These are phyloP conservation scores for Xylaria multiplex DNA, from an alignment of 2,329 filamentous ascomycete species.

Conservation along the genomic window DNA sequence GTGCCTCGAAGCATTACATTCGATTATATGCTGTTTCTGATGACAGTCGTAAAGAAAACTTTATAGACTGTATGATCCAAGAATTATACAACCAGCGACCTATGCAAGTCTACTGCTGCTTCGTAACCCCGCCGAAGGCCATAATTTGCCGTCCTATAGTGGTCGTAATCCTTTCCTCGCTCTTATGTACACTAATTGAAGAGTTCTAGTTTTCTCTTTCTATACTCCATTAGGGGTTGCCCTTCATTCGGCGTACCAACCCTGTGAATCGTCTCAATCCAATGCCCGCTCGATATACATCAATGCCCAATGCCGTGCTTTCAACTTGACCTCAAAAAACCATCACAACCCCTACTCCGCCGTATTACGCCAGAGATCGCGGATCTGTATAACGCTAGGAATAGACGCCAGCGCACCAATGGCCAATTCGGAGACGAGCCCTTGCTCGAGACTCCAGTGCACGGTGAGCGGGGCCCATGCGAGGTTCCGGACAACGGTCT, in stretches of 20 bases:
- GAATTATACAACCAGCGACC: conserved; percentile 1
- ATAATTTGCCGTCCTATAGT: conserved; percentile 6
- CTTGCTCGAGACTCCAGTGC: conserved; percentile 81
- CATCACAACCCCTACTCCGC: conserved; percentile 38
- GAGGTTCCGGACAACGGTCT: conserved; percentile 73
- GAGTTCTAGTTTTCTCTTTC: conserved; percentile 19
- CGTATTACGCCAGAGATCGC: conserved; percentile 49
- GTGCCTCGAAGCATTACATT: background rate
- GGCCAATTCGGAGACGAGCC: conserved; percentile 67
- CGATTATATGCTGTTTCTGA: background rate
- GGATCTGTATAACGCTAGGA: conserved; percentile 47
- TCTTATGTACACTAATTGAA: conserved; percentile 14
- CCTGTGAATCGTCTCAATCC: background rate
- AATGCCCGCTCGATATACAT: conserved; percentile 8
- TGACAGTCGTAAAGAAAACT: background rate
- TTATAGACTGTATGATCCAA: conserved; percentile 2
- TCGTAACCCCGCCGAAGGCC: conserved; percentile 13
- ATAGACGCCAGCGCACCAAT: conserved; percentile 67
- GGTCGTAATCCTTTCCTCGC: conserved; percentile 1
- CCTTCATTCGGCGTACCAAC: background rate
- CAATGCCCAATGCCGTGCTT: background rate
- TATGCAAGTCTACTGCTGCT: conserved; percentile 6
- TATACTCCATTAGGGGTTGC: background rate
- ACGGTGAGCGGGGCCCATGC: conserved; percentile 85
- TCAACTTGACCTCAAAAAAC: background rate